phyloP scores from a whole-genome alignment of 495 filamentous ascomycete genomes.

The Penicillium pulvis region DNA sequence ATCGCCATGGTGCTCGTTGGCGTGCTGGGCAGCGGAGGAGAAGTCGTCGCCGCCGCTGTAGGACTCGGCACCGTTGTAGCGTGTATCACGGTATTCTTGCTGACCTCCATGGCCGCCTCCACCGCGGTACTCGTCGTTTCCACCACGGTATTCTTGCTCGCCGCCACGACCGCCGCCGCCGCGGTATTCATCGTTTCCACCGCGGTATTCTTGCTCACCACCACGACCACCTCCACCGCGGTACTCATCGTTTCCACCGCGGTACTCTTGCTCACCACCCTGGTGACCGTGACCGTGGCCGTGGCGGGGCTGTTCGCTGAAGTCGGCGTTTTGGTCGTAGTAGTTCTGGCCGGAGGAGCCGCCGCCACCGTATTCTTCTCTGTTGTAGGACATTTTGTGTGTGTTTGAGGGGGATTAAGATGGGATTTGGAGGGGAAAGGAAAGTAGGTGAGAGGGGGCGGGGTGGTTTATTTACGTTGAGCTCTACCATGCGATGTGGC shows the following conservation, averaged over 20 bases:
- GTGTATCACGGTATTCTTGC: conserved; percentile 22
- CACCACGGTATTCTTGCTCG: neutral
- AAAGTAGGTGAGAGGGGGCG: neutral
- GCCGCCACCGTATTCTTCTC: conserved; percentile 11
- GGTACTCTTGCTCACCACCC: conserved; percentile 1
- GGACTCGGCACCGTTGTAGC: conserved; percentile 12
- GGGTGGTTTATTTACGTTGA: conserved; percentile 13
- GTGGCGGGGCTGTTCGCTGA: conserved; percentile 12
- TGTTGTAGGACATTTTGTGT: conserved; percentile 15
- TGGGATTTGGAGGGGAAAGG: neutral
- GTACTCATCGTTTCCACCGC: conserved; percentile 13
- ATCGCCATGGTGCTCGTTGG: conserved; percentile 39
- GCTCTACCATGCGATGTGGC: conserved; percentile 5
- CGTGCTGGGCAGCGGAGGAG: conserved; percentile 49
- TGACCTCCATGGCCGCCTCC: neutral
- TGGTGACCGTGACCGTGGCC: conserved; percentile 13
- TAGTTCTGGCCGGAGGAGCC: conserved; percentile 14
- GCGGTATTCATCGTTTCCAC: conserved; percentile 13
- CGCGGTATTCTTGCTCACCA: conserved; percentile 15
- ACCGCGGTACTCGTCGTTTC: neutral
- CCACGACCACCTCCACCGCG: conserved; percentile 14
- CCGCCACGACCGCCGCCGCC: conserved; percentile 22
- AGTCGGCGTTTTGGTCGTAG: conserved; percentile 22
- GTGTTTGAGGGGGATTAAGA: neutral
- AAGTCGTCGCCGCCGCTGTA: conserved; percentile 40